Conservation (phyloP, 2,329 filamentous ascomycete genomes). For the Cladosporium sp. region DNA sequence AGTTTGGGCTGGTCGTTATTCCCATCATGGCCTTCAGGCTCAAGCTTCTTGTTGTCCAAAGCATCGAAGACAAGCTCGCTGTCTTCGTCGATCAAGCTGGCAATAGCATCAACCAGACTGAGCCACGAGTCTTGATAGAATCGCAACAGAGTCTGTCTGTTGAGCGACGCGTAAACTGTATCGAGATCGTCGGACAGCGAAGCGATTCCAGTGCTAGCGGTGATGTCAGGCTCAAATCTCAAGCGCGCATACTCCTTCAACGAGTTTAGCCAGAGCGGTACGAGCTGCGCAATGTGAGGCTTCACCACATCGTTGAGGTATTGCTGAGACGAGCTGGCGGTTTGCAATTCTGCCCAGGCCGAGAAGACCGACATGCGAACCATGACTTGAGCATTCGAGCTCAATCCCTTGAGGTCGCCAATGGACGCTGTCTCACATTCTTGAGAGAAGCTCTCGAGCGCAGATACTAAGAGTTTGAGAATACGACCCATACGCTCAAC, state of each 20-base stretch:
- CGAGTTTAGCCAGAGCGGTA: conserved; percentile 90
- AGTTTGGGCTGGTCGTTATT: conserved; percentile 38
- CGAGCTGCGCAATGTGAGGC: conserved; percentile 85
- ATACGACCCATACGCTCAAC: conserved; percentile 99
- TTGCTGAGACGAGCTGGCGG: conserved; percentile 86
- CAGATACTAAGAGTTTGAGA: conserved; percentile 85
- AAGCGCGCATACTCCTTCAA: conserved; percentile 90
- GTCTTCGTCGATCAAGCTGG: conserved; percentile 94
- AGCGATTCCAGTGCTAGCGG: conserved; percentile 79
- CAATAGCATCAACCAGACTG: conserved; percentile 94
- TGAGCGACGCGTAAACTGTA: conserved; percentile 90
- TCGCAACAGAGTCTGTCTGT: conserved; percentile 85
- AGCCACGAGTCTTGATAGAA: conserved; percentile 99
- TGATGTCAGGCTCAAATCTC: conserved; percentile 95
- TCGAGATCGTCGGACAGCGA: conserved; percentile 77
- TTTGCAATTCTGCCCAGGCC: conserved; percentile 95
- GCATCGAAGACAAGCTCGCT: conserved; percentile 98
- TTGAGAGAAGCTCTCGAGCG: conserved; percentile 84
- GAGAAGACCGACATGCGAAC: conserved; percentile 97
- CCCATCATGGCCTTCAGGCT: conserved; percentile 19
- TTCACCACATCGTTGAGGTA: conserved; percentile 87
- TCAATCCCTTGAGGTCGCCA: conserved; percentile 87
- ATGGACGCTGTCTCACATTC: conserved; percentile 82
- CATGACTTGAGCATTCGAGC: conserved; percentile 96
- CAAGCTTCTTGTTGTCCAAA: conserved; percentile 71